These are phyloP conservation scores for Boletus patriciae DNA, from an alignment of 768 basidiomycete genomes.

Conservation along the genomic window DNA sequence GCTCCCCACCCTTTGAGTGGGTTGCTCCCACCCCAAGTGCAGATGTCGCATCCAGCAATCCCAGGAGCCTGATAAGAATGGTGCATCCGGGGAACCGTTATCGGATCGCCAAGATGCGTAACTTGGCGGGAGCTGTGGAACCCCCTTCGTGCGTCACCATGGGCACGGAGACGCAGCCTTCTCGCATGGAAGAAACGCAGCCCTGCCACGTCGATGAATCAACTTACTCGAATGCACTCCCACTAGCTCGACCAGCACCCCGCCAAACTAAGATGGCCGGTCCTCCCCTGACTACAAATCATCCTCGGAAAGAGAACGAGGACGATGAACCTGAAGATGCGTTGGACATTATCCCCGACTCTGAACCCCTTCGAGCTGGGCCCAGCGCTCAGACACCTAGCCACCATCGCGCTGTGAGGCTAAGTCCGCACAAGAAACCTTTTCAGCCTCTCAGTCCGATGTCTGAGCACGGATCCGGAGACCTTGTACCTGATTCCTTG, in stretches of 20 bases:
- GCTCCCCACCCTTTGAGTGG: slow-evolving; percentile 24
- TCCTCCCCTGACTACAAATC: background rate
- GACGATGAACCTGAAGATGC: slow-evolving; percentile 32
- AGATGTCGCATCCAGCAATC: slow-evolving; percentile 24
- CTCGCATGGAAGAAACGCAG: slow-evolving; percentile 20
- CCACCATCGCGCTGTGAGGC: background rate
- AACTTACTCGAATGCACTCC: background rate
- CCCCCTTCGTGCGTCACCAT: slow-evolving; percentile 16
- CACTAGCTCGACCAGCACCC: slow-evolving; percentile 1
- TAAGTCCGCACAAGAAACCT: slow-evolving; percentile 15
- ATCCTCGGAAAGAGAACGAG: background rate
- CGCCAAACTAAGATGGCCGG: background rate
- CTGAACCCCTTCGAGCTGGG: slow-evolving; percentile 49
- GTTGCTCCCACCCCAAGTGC: slow-evolving; percentile 15
- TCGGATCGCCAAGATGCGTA: slow-evolving; percentile 29
- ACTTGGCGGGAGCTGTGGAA: slow-evolving; percentile 21
- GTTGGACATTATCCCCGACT: slow-evolving; percentile 62
- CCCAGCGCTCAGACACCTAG: slow-evolving; percentile 10
- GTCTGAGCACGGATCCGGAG: slow-evolving; percentile 22
- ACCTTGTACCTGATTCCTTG: slow-evolving; percentile 31
- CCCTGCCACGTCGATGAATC: slow-evolving; percentile 1
- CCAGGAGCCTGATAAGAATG: slow-evolving; percentile 33
- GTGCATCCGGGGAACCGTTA: slow-evolving; percentile 36
- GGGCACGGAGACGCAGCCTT: slow-evolving; percentile 18
- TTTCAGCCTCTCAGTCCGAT: slow-evolving; percentile 26